Base-by-base conservation (phyloP, 2,329 filamentous ascomycete species). In the Claviceps digitariae region DNA sequence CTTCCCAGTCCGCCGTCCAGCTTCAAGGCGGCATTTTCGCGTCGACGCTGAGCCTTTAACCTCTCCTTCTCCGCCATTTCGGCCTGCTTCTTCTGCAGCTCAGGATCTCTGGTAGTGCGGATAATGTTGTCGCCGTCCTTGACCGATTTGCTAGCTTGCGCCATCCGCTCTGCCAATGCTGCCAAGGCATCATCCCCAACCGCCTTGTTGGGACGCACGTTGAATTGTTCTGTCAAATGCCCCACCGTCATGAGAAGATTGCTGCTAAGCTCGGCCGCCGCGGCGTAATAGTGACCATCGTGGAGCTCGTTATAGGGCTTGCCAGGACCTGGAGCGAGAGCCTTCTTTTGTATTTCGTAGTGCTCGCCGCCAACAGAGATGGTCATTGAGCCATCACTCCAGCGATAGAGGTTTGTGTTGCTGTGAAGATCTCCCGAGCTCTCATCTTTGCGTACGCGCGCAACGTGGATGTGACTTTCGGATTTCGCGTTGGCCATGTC, bases 371-470 rank as follows among this genome's bases (percentile, higher is more conserved):
- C 87, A 25, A 90, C 74, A n/a, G 84, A 80, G 25, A 91, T 72
- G 12, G 86, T 90, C 17, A 87, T 72, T 4, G 84, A 88, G 29
- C 87, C 87, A 62, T 91, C 87, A 56, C 83, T 88, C 87, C 87
- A 91, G 59, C 79, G 79, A 63, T 87, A 80, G 31, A 91, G 71
- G 57, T 83, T 78, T 2, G 87, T 79, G 64, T 91, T 91, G 63
- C 86, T 90, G 63, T 86, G 80, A 13, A 90, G 73, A 56, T 81
- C 72, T 49, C 78, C 76, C 1, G 81, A 84, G n/a, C 75, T 75
- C 10, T 81, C 74, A 54, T 87, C 82, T 61, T 77, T 80, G 52
- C 84, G 81, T 69, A 83, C 87, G 56, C 86, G 82, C 48, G 87
- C 75, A 1, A 84, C 83, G 40, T 81, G 79, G 61, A 82, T 77